These are phyloP conservation scores for Fusarium sp. DNA, from an alignment of 2,329 filamentous ascomycete species.

Conservation along the genomic window DNA sequence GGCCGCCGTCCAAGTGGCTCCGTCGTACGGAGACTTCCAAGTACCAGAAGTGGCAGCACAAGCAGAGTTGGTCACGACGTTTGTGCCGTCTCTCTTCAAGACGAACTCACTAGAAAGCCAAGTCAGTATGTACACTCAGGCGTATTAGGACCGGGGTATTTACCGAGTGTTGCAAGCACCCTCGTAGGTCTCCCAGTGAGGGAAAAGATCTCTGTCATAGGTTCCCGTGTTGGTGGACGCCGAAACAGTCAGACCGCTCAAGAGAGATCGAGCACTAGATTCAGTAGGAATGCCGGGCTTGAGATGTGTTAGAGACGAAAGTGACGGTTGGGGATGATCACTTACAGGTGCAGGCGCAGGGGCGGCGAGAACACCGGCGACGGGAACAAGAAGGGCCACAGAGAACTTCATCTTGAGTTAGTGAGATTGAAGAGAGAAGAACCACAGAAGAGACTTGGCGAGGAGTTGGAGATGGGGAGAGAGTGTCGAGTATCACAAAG, in stretches of 20 bases:
- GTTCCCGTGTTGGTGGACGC: slow-evolving; percentile 67
- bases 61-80: slow-evolving; percentile 70
- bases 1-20: slow-evolving; percentile 76
- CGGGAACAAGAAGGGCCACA: slow-evolving; percentile 46
- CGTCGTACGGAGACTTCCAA: slow-evolving; percentile 83
- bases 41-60: slow-evolving; percentile 77
- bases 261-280: slow-evolving; percentile 69
- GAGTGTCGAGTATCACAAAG: not conserved
- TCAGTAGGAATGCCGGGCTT: slow-evolving; percentile 74
- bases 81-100: slow-evolving; percentile 74
- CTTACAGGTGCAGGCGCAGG: slow-evolving; percentile 52
- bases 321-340: not conserved
- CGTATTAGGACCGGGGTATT: not conserved
- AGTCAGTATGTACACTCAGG: slow-evolving; percentile 18
- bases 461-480: not conserved
- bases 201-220: slow-evolving; percentile 79
- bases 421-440: not conserved
- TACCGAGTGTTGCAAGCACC: slow-evolving; percentile 79
- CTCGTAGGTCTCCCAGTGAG: slow-evolving; percentile 77
- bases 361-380: slow-evolving; percentile 51
- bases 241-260: slow-evolving; percentile 72
- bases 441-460: not conserved
- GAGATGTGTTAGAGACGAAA: not conserved
- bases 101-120: slow-evolving; percentile 16
- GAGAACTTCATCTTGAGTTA: slow-evolving; percentile 53